Evolutionary conservation across 2,329 filamentous ascomycete species (phyloP).

Genomic region (Plectosphaerella sp.): DNA sequence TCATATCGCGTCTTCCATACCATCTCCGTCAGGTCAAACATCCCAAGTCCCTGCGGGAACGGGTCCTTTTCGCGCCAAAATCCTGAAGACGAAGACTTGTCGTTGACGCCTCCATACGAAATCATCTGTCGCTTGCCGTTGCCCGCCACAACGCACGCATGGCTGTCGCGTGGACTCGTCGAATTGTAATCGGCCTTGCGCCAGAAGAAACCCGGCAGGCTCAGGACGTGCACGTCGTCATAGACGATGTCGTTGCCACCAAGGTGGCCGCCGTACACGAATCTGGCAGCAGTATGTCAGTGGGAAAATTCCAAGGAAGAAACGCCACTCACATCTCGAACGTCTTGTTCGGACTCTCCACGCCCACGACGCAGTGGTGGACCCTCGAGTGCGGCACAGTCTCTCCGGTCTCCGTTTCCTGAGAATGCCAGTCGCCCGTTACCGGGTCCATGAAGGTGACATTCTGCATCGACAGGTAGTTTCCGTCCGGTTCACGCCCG

Average conservation of each 20-base stretch:
- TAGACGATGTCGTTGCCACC: conserved; percentile 10
- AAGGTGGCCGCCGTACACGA: conserved; percentile 27
- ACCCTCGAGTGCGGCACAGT: conserved; percentile 18
- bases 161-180: conserved; percentile 19
- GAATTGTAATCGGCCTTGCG: conserved; percentile 20
- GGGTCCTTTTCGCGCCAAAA: conserved; percentile 21
- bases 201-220: conserved; percentile 31
- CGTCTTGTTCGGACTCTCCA: conserved; percentile 22
- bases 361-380: conserved; percentile 27
- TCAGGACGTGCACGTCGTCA: conserved; percentile 28
- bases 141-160: conserved; percentile 29
- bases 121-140: conserved; percentile 34
- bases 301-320: not conserved
- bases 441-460: conserved; percentile 27
- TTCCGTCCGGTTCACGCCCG: conserved; percentile 18
- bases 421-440: conserved; percentile 20
- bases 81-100: conserved; percentile 14
- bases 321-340: conserved; percentile 26
- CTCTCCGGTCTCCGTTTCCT: conserved; percentile 25
- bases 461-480: conserved; percentile 18
- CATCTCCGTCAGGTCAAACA: conserved; percentile 34
- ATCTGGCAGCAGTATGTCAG: conserved; percentile 9
- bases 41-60: conserved; percentile 29
- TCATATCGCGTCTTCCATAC: conserved; percentile 28
- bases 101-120: conserved; percentile 28